Evolutionary conservation across 345 rosid genomes (phyloP), one percentile per base, ranked within the genome.

Genomic region (Gossypium anomalum): DNA sequence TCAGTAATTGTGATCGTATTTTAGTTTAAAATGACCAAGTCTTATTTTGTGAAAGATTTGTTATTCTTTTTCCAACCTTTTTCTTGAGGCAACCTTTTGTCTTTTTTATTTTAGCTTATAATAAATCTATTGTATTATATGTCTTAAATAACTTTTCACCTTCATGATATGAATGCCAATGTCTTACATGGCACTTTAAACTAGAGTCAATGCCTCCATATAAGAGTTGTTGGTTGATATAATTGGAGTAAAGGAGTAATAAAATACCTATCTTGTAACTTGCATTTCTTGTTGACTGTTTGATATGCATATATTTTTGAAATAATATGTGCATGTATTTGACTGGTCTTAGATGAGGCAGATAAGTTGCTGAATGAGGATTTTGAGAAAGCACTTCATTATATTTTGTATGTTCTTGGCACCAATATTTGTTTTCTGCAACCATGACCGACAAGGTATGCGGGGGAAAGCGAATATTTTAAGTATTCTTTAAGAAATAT

Each of bases 371-470:
- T 95, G 67, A 93, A 91, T 85, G 96, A 91, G 67, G 99, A 95
- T 61, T 95, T 93, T 83, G 97, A 95, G 88, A 93, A 91, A 81
- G 84, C 99, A 2, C 86, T 93, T 49, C 89, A 91, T 82, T 88
- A 84, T 77, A 93, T 95, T 79, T 82, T 93, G 75, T 85, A 85
- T 63, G 88, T 81, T 73, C 83, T 93, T 71, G 97, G 49, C 85
- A 75, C 80, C 92, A 97, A 5, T 95, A 51, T 83, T 87, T 93
- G 70, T 96, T 96, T 86, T 96, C 99, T 76, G 99, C 99, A 2
- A 95, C 99, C 25, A 95, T 95, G 98, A 93, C 98, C 29, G 88
- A 93, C 79, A 95, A 91, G 97, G 98, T 90, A 69, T 45, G 63
- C 11, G 2, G n/a, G 9, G 49, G 43, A 38, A 41, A 34, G 6